Percentiles rank a stretch among this genome's conserved stretches.
Evolutionary conservation across 371 early-diverging fungal species (phyloP).

Genomic region (Mucor racemosus): DNA sequence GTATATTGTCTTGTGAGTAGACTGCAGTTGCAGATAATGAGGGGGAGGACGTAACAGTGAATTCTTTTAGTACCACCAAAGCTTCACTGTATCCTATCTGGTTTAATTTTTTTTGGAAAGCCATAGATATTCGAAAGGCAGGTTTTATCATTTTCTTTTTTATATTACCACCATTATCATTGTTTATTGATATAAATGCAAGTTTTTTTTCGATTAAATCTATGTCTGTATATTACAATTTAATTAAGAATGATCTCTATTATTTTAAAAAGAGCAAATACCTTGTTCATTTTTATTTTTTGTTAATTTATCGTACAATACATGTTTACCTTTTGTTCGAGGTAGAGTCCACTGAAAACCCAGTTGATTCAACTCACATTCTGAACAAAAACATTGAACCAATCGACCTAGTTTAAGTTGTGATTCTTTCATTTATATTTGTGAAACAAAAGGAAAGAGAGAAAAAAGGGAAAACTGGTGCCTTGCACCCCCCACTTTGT

Average conservation of each 20-base stretch:
- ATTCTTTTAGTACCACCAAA: background rate
- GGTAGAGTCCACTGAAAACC: slow-evolving; percentile 13
- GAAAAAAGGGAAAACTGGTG: background rate
- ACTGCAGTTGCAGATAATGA: background rate
- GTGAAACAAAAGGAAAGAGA: background rate
- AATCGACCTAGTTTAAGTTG: background rate
- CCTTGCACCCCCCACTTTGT: background rate
- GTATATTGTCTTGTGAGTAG: background rate
- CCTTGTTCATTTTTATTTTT: background rate
- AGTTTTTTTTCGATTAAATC: background rate
- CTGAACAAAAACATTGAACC: slow-evolving; percentile 12
- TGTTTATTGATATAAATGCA: background rate
- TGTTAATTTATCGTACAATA: background rate
- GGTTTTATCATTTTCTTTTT: background rate
- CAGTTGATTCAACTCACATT: background rate
- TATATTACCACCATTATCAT: background rate
- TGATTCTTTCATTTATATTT: slow-evolving; percentile 4
- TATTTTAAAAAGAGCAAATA: background rate
- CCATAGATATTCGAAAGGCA: slow-evolving; percentile 4
- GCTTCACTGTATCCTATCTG: background rate
- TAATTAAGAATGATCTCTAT: background rate
- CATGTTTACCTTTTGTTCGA: slow-evolving; percentile 8
- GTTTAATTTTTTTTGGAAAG: background rate
- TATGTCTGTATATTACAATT: background rate
- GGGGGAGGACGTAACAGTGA: background rate